Evolutionary conservation across 2,329 filamentous ascomycete species (phyloP).

Genomic region (Corynespora cassiicola): DNA sequence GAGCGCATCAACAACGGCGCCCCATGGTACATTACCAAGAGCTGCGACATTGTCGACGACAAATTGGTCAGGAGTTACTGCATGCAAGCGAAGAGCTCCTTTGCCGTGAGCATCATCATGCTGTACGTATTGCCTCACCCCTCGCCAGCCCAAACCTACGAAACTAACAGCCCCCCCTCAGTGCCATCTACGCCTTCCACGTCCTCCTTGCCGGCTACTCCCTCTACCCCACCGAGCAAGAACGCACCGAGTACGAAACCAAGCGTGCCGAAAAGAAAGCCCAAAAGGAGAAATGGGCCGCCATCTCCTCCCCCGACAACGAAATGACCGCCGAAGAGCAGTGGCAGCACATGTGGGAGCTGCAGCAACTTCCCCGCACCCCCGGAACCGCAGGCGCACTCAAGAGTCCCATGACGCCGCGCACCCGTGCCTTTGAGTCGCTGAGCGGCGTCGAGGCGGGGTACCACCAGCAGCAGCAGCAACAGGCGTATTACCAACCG

Average conservation of each 20-base stretch:
- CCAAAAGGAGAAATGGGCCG: slow-evolving; percentile 41
- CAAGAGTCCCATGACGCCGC: slow-evolving; percentile 40
- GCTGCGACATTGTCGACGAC: slow-evolving; percentile 67
- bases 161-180: slow-evolving; percentile 36
- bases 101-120: slow-evolving; percentile 70
- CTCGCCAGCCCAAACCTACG: neutral
- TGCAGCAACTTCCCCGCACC: slow-evolving; percentile 45
- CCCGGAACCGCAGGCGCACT: slow-evolving; percentile 36
- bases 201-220: slow-evolving; percentile 66
- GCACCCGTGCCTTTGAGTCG: slow-evolving; percentile 40
- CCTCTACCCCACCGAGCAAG: slow-evolving; percentile 51
- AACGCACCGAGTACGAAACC: slow-evolving; percentile 28
- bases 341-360: slow-evolving; percentile 51
- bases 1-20: slow-evolving; percentile 65
- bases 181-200: slow-evolving; percentile 67
- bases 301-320: slow-evolving; percentile 31
- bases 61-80: slow-evolving; percentile 65
- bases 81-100: slow-evolving; percentile 70
- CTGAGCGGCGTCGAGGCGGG: slow-evolving; percentile 25
- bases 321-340: slow-evolving; percentile 46
- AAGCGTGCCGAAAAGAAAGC: slow-evolving; percentile 41
- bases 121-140: slow-evolving; percentile 60
- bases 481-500: neutral
- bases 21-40: slow-evolving; percentile 78
- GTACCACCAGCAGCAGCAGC: slow-evolving; percentile 16